Conservation (phyloP, 495 filamentous ascomycete genomes). For the Penicillium ucsense region DNA sequence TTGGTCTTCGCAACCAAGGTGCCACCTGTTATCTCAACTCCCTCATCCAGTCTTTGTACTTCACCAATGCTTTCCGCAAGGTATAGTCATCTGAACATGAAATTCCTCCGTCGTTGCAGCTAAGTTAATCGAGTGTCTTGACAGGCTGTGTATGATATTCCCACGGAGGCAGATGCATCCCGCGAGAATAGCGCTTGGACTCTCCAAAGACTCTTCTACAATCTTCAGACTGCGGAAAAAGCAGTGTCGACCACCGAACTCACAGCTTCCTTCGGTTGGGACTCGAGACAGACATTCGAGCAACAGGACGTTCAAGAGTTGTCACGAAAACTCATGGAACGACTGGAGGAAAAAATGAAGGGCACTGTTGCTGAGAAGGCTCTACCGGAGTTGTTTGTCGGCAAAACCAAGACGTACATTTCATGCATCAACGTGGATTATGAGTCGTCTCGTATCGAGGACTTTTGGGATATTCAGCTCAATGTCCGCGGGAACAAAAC, state of each 20-base stretch:
- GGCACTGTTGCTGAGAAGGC: constrained; percentile 91
- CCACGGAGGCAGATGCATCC: constrained; percentile 73
- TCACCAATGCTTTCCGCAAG: constrained; percentile 95
- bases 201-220: constrained; percentile 88
- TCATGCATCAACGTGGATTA: constrained; percentile 97
- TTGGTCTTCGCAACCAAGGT: constrained; percentile 94
- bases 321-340: constrained; percentile 92
- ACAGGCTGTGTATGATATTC: constrained; percentile 94
- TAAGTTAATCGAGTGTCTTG: not conserved
- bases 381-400: constrained; percentile 81
- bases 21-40: constrained; percentile 99
- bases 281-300: constrained; percentile 94
- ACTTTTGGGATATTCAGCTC: constrained; percentile 98
- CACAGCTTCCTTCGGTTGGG: constrained; percentile 95
- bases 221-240: constrained; percentile 69
- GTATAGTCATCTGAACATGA: constrained; percentile 34
- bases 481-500: constrained; percentile 92
- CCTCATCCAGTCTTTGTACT: constrained; percentile 89
- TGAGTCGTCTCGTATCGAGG: constrained; percentile 87
- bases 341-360: constrained; percentile 95
- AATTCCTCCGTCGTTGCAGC: constrained; percentile 1
- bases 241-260: constrained; percentile 89
- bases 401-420: constrained; percentile 96
- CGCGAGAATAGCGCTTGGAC: constrained; percentile 85
- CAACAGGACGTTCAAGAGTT: constrained; percentile 98